These are phyloP conservation scores for Calocybe gangraenosa DNA, from an alignment of 768 basidiomycete species.

Conservation along the genomic window DNA sequence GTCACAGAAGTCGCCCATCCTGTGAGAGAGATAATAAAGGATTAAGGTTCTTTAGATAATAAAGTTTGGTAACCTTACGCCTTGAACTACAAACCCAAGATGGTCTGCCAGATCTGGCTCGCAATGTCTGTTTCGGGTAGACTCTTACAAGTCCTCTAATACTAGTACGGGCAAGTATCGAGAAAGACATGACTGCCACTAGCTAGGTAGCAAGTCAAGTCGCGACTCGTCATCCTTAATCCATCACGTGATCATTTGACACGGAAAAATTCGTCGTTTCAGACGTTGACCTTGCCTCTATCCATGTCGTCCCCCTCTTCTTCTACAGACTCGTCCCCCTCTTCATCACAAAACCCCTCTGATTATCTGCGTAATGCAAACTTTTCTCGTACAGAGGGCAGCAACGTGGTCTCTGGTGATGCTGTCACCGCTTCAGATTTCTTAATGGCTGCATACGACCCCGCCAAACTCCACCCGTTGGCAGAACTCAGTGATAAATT, in stretches of 20 bases:
- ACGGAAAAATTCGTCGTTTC: too few relatives aligned
- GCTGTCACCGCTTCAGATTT: constrained; percentile 83
- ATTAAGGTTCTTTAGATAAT: not conserved
- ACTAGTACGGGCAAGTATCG: constrained; percentile 14
- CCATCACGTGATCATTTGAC: too few relatives aligned
- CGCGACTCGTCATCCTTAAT: too few relatives aligned
- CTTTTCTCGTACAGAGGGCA: constrained; percentile 40
- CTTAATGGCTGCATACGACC: constrained; percentile 85
- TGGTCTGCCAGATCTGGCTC: constrained; percentile 19
- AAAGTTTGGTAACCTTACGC: constrained; percentile 24
- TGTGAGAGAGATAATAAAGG: constrained; percentile 21
- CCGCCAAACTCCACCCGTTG: constrained; percentile 89
- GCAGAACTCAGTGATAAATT: constrained; percentile 90
- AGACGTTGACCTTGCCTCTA: too few relatives aligned
- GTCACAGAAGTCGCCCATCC: constrained; percentile 82
- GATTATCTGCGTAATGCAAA: constrained; percentile 43
- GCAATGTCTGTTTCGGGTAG: constrained; percentile 14
- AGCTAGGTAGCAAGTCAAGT: too few relatives aligned
- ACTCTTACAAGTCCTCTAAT: not conserved
- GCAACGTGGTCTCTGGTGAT: constrained; percentile 39
- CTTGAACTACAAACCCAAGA: constrained; percentile 16
- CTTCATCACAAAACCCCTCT: constrained; percentile 44
- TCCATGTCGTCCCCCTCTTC: constrained; percentile 28
- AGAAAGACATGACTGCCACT: constrained; percentile 17
- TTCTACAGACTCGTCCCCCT: constrained; percentile 21